Percentiles rank a stretch among this genome's conserved stretches.
phyloP scores from a whole-genome alignment of 2,329 filamentous ascomycete genomes.

The Botrytis hyacinthi region DNA sequence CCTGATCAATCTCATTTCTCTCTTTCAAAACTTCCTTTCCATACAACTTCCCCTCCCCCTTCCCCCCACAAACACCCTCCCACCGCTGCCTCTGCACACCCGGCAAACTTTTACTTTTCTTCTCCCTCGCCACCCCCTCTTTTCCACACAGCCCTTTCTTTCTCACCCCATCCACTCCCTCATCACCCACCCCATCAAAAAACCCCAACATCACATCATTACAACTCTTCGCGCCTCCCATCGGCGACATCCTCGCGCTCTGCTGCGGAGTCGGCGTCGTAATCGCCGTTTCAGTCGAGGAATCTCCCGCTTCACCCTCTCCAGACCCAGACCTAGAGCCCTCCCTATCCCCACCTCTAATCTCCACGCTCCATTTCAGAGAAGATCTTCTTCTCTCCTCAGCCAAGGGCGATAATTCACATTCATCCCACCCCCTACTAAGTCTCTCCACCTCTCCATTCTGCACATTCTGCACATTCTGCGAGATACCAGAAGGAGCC shows the following conservation, averaged over 20 bases:
- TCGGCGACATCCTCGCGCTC: not conserved
- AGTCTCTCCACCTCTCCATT: not conserved
- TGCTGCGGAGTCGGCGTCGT: not conserved
- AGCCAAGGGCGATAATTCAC: not conserved
- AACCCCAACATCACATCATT: not conserved
- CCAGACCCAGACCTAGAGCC: not conserved
- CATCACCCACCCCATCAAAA: not conserved
- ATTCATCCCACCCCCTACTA: not conserved
- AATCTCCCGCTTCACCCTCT: not conserved
- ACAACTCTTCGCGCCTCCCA: not conserved
- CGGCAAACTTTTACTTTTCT: conserved; percentile 6
- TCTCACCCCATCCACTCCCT: no score
- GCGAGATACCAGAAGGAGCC: not conserved
- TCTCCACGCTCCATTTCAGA: not conserved
- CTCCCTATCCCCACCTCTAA: not conserved
- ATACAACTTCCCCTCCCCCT: not conserved
- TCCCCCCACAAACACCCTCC: not conserved
- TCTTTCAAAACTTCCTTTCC: not conserved
- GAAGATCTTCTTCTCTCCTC: not conserved
- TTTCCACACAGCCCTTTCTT: not conserved
- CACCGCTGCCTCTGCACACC: not conserved
- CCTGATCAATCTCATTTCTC: not conserved
- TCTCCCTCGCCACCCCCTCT: not conserved
- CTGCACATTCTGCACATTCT: no score
- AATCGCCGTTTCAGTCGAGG: not conserved